phyloP scores from a whole-genome alignment of 306 rosid genomes.

The Albizia julibrissin region DNA sequence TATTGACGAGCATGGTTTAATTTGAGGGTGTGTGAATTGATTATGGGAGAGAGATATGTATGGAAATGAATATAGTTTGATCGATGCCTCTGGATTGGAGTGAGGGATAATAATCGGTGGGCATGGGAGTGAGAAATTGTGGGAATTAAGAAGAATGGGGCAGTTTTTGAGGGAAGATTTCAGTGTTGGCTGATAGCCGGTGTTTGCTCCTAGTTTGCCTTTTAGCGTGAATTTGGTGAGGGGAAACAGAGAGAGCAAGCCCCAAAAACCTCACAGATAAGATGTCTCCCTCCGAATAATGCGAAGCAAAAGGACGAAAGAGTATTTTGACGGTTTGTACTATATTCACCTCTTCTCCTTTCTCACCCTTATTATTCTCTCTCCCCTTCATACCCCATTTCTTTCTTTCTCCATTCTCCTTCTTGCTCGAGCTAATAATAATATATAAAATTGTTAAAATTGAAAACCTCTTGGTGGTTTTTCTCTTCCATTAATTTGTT shows the following conservation, averaged over 20 bases:
- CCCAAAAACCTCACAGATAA: conserved; percentile 44
- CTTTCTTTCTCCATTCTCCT: background rate
- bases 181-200: conserved; percentile 20
- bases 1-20: background rate
- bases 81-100: background rate
- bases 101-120: background rate
- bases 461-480: background rate
- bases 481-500: background rate
- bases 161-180: background rate
- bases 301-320: conserved; percentile 48
- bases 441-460: background rate
- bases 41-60: background rate
- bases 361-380: background rate
- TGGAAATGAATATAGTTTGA: background rate
- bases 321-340: conserved; percentile 38
- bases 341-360: background rate
- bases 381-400: background rate
- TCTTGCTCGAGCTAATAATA: background rate
- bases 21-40: background rate
- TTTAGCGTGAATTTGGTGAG: conserved; percentile 8
- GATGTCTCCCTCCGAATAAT: conserved; percentile 46
- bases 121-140: background rate
- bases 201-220: conserved; percentile 8
- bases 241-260: conserved; percentile 6
- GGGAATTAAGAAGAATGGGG: background rate